A percentile compares a stretch with the other conserved stretches of the same genome.
Conservation (phyloP, 495 filamentous ascomycete species). For the Aspergillus diversus region DNA sequence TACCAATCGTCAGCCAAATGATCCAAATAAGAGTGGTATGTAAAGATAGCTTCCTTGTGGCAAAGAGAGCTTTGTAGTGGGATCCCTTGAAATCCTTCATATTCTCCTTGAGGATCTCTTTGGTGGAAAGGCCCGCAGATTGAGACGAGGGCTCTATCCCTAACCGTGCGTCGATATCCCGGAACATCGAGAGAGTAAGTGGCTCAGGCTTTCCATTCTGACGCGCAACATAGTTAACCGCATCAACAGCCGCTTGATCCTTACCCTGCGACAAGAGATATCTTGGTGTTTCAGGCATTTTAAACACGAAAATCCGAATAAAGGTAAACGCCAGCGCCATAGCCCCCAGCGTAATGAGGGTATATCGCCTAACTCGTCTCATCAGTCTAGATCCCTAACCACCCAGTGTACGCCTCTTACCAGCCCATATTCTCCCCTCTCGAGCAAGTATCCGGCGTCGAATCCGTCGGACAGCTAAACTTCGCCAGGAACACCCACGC, state of each 20-base stretch:
- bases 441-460: slow-evolving; percentile 31
- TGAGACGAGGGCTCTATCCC: background rate
- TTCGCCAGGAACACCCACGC: slow-evolving; percentile 41
- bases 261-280: slow-evolving; percentile 38
- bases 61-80: slow-evolving; percentile 35
- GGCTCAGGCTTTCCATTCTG: slow-evolving; percentile 35
- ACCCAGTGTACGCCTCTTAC: slow-evolving; percentile 14
- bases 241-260: slow-evolving; percentile 36
- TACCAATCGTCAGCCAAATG: slow-evolving; percentile 39
- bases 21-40: slow-evolving; percentile 34
- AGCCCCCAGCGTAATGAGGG: slow-evolving; percentile 34
- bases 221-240: slow-evolving; percentile 35
- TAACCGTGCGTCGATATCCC: slow-evolving; percentile 33
- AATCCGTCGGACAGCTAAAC: slow-evolving; percentile 35
- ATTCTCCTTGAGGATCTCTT: slow-evolving; percentile 33
- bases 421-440: slow-evolving; percentile 40
- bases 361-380: slow-evolving; percentile 33
- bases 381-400: background rate
- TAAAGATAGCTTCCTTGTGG: slow-evolving; percentile 25
- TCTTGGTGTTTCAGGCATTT: slow-evolving; percentile 36
- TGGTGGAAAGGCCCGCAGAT: slow-evolving; percentile 21
- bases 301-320: slow-evolving; percentile 38
- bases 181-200: slow-evolving; percentile 35
- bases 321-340: slow-evolving; percentile 35
- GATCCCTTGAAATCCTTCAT: slow-evolving; percentile 33